phyloP scores from a whole-genome alignment of 139 green algal species.

The Choricystis sp. region DNA sequence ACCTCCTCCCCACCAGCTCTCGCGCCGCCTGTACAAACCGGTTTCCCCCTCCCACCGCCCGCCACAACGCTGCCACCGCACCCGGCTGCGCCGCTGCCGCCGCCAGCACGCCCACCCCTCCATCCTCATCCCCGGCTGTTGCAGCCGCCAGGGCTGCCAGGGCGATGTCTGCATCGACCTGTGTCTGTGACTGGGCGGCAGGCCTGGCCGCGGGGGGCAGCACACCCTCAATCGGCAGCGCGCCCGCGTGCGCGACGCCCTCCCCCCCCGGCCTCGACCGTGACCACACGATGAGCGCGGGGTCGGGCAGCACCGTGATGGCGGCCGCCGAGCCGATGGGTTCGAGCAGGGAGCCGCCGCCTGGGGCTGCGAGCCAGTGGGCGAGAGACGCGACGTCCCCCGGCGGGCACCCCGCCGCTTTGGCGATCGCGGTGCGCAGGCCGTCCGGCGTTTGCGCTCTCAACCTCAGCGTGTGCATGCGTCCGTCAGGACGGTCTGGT shows the following conservation, averaged over 20 bases:
- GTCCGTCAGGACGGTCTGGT: not conserved
- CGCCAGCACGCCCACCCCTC: too few species aligned
- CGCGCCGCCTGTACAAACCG: too few species aligned
- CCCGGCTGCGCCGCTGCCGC: too few species aligned
- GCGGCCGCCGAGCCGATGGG: constrained; percentile 2
- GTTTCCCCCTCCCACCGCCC: too few species aligned
- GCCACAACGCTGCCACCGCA: too few species aligned
- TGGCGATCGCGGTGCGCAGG: constrained; percentile 9
- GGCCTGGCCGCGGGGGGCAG: too few species aligned
- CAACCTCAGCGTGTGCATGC: not conserved
- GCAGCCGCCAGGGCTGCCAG: too few species aligned
- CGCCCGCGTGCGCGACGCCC: not conserved
- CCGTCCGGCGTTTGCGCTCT: constrained; percentile 5
- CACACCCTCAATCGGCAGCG: not conserved
- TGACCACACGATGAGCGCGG: constrained; percentile 8
- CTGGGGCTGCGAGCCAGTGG: not conserved
- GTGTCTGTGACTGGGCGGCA: too few species aligned
- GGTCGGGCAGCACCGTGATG: constrained; percentile 5
- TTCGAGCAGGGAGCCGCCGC: not conserved
- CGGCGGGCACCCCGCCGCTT: not conserved
- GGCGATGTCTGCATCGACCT: too few species aligned
- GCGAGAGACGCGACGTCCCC: constrained; percentile 1
- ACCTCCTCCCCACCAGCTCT: too few species aligned
- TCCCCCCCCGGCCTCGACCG: not conserved
- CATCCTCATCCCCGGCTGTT: too few species aligned